phyloP scores from a whole-genome alignment of 306 rosid species.

The Phaseolus lunatus region DNA sequence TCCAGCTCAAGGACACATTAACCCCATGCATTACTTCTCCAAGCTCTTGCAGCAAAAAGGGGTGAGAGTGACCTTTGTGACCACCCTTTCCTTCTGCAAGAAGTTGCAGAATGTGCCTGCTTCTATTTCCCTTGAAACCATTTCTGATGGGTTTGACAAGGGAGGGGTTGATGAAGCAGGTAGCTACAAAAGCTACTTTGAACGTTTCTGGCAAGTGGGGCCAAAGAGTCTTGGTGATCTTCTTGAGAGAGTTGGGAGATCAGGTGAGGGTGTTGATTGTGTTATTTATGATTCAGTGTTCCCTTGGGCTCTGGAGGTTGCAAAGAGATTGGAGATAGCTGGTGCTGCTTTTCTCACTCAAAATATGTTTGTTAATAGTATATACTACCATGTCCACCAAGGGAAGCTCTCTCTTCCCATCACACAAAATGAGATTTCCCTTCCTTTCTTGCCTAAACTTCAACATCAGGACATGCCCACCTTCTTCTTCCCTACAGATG shows the following conservation, averaged over 20 bases:
- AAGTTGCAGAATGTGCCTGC: not conserved
- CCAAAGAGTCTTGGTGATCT: conserved; percentile 41
- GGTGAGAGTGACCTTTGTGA: conserved; percentile 45
- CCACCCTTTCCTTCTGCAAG: conserved; percentile 37
- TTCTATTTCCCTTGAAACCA: conserved; percentile 44
- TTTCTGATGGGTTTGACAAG: conserved; percentile 57
- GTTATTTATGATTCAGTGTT: conserved; percentile 52
- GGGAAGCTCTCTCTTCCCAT: conserved; percentile 45
- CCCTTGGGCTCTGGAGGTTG: conserved; percentile 57
- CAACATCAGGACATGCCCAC: conserved; percentile 47
- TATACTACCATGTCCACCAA: conserved; percentile 32
- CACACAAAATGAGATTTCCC: conserved; percentile 17
- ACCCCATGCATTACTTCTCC: conserved; percentile 47
- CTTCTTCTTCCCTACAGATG: conserved; percentile 16
- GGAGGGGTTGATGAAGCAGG: not conserved
- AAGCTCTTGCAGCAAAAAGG: conserved; percentile 45
- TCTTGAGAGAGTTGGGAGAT: conserved; percentile 20
- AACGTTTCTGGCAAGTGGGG: conserved; percentile 45
- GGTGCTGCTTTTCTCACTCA: conserved; percentile 45
- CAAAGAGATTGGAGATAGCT: conserved; percentile 44
- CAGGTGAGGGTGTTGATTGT: conserved; percentile 39
- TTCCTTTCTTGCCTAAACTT: conserved; percentile 47
- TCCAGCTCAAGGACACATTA: conserved; percentile 58
- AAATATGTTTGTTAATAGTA: conserved; percentile 38
- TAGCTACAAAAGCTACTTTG: not conserved